Evolutionary conservation across 306 rosid species (phyloP).

Genomic region (Purshia tridentata): DNA sequence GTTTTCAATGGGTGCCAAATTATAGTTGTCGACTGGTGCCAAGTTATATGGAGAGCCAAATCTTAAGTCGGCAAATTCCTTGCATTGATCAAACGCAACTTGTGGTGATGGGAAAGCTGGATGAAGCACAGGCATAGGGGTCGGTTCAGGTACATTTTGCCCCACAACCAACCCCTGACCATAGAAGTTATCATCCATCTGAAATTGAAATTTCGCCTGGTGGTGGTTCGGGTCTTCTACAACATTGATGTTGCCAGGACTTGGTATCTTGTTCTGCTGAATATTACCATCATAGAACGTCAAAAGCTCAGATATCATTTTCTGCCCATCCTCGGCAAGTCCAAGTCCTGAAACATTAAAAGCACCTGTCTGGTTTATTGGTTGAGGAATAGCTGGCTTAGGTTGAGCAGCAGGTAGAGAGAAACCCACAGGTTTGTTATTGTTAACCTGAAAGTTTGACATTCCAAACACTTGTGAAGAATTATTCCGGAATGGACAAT

Average conservation of each 20-base stretch:
- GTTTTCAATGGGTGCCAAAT: conserved; percentile 18
- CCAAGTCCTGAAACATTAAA: conserved; percentile 31
- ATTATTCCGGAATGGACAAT: conserved; percentile 33
- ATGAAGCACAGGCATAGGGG: conserved; percentile 26
- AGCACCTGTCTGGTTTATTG: conserved; percentile 19
- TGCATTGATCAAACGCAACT: conserved; percentile 32
- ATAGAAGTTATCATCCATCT: conserved; percentile 30
- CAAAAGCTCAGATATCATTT: conserved; percentile 49
- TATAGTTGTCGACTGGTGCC: conserved; percentile 28
- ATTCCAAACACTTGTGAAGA: conserved; percentile 36
- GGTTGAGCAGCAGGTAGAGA: conserved; percentile 31
- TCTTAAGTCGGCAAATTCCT: conserved; percentile 31
- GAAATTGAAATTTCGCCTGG: conserved; percentile 29
- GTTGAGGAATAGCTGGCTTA: conserved; percentile 23
- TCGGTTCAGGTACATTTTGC: conserved; percentile 13
- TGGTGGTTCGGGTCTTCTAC: conserved; percentile 5
- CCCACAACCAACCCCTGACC: conserved; percentile 31
- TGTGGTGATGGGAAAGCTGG: conserved; percentile 22
- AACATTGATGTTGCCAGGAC: conserved; percentile 15
- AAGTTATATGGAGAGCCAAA: conserved; percentile 41
- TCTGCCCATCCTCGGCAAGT: conserved; percentile 48
- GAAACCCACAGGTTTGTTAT: conserved; percentile 25
- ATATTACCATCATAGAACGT: conserved; percentile 39
- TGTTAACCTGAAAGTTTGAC: conserved; percentile 31
- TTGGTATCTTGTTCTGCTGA: conserved; percentile 31